phyloP scores from a whole-genome alignment of 2,329 filamentous ascomycete species.

The Setomelanomma holmii region DNA sequence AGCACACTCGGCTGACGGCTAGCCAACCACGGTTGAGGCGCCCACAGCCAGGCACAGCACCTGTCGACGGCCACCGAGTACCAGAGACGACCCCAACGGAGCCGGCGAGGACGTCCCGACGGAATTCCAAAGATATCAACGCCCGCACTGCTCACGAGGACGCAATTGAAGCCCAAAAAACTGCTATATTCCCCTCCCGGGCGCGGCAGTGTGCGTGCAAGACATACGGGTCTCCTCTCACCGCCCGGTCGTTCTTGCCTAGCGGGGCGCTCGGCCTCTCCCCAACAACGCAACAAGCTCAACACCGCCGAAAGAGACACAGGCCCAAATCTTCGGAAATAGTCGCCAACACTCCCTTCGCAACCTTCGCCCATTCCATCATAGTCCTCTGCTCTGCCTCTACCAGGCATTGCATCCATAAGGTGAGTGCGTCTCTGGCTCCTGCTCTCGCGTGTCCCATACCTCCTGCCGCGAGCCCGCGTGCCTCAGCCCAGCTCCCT shows the following conservation, averaged over 20 bases:
- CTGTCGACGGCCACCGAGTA: conserved; percentile 10
- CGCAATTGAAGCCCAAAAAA: background rate
- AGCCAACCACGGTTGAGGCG: conserved; percentile 15
- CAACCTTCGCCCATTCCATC: conserved; percentile 37
- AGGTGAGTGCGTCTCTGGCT: conserved; percentile 29
- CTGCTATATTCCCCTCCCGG: background rate
- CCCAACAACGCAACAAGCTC: conserved; percentile 38
- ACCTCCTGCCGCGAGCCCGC: conserved; percentile 17
- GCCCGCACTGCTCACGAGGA: background rate
- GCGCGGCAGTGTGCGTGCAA: conserved; percentile 7
- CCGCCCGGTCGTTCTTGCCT: conserved; percentile 28
- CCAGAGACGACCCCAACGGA: conserved; percentile 4
- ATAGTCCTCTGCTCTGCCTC: conserved; percentile 28
- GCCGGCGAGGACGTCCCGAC: conserved; percentile 4
- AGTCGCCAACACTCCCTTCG: conserved; percentile 28
- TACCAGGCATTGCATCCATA: conserved; percentile 29
- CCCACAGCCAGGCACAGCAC: conserved; percentile 17
- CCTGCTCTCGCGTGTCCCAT: conserved; percentile 14
- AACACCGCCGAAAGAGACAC: conserved; percentile 35
- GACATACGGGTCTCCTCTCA: conserved; percentile 43
- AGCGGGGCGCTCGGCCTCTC: conserved; percentile 22
- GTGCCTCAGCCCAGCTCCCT: conserved; percentile 23
- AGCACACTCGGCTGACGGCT: conserved; percentile 15
- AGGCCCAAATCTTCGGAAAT: conserved; percentile 40
- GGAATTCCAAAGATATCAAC: conserved; percentile 6